Percentiles rank a stretch among this genome's conserved stretches.
Conservation (phyloP, 2,329 filamentous ascomycete genomes). For the Phyllosticta paracitricarpa region DNA sequence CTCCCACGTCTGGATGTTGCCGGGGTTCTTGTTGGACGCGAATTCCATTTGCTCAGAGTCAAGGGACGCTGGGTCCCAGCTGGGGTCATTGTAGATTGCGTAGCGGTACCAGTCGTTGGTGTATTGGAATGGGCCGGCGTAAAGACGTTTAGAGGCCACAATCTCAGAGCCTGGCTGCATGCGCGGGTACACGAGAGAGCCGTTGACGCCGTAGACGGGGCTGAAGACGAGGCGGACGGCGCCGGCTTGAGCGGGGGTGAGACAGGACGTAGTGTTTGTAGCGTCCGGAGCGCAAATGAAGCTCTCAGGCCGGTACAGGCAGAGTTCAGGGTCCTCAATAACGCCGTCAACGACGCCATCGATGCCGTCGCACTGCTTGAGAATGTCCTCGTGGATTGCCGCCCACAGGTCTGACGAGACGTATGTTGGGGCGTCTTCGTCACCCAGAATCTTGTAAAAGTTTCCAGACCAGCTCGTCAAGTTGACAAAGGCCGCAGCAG, state of each 20-base stretch:
- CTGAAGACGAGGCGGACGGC: conserved; percentile 35
- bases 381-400: conserved; percentile 32
- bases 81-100: conserved; percentile 37
- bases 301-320: conserved; percentile 32
- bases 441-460: conserved; percentile 23
- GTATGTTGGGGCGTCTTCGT: conserved; percentile 27
- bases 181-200: conserved; percentile 40
- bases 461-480: conserved; percentile 23
- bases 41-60: conserved; percentile 32
- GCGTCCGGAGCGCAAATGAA: conserved; percentile 27
- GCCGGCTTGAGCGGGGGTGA: conserved; percentile 34
- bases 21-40: conserved; percentile 28
- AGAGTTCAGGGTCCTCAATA: conserved; percentile 37
- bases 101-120: conserved; percentile 40
- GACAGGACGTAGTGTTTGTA: conserved; percentile 29
- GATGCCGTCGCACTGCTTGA: conserved; percentile 41
- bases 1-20: conserved; percentile 31
- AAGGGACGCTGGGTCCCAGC: conserved; percentile 32
- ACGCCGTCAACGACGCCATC: conserved; percentile 42
- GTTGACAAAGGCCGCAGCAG: conserved; percentile 25
- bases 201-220: conserved; percentile 33
- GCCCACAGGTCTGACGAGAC: conserved; percentile 31
- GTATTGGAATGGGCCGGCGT: conserved; percentile 34
- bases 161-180: conserved; percentile 41
- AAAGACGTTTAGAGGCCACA: conserved; percentile 6